Base-by-base conservation (phyloP, 2,329 filamentous ascomycete genomes). In the Cladophialophora carrionii region DNA sequence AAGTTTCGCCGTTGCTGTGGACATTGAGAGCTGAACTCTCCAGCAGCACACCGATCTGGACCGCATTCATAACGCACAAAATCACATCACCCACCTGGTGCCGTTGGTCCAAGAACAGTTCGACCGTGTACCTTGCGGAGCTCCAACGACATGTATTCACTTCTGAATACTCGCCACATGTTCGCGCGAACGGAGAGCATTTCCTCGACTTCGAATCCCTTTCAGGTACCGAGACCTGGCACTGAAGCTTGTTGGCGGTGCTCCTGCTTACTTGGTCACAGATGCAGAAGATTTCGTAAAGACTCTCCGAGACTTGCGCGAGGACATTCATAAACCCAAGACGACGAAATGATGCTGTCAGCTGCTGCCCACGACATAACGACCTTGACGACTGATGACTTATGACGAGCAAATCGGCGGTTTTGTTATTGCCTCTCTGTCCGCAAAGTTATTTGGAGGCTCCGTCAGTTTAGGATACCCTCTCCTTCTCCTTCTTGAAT, bases 31-130 rank as follows among this genome's bases (percentile, higher is more conserved):
- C 12, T 68, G 22, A 55, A 49, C 52, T 57, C 62, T 41, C 56
- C 54, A 54, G 69, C n/a, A 81, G 80, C 22, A 82, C 84, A 2
- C 85, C 86, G 0, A 82, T 88, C 62, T 88, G 86, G 86, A 88
- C 85, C 2, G 83, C 83, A 0, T 86, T 85, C 66, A 78, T 85
- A 22, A 83, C 81, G 0, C 74, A 80, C 26, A 79, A 82, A 61
- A 74, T 84, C 37, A 74, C 75, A 31, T 76, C 78, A 58, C 78
- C 74, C 4, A 76, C 75, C 37, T 87, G 84, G 83, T 78, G 84
- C 64, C 78, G 78, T 48, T 65, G 61, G 49, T 17, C 58, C 17
- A 63, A 63, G 43, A 62, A 66, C 31, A 75, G 74, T 10, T 79
- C 76, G 46, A 78, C 79, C 1, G 74, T 86, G 1, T 73, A 82